Evolutionary conservation across 2,329 filamentous ascomycete genomes (phyloP).

Genomic region (Curvularia sp.): DNA sequence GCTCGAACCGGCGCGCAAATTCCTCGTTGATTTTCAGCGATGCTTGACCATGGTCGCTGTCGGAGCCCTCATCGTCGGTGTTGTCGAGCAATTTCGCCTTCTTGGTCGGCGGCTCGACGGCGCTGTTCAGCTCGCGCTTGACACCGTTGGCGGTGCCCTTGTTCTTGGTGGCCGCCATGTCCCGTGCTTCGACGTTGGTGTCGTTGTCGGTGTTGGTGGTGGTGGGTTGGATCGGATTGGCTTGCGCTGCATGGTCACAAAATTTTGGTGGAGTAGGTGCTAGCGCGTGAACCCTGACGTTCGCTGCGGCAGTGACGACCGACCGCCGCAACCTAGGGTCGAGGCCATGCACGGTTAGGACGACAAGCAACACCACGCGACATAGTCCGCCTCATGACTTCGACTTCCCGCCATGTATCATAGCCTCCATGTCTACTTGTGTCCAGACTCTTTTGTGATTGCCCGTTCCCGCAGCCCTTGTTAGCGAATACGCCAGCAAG

Average conservation of each 20-base stretch:
- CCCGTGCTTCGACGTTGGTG: not conserved
- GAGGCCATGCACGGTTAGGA: conserved; percentile 15
- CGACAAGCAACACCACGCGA: conserved; percentile 16
- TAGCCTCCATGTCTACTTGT: conserved; percentile 30
- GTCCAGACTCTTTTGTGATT: conserved; percentile 13
- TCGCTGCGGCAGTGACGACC: conserved; percentile 28
- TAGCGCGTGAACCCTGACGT: conserved; percentile 35
- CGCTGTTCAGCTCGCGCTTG: conserved; percentile 36
- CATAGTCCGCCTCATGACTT: conserved; percentile 11
- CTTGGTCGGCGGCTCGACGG: conserved; percentile 40
- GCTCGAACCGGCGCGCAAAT: conserved; percentile 86
- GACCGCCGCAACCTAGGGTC: conserved; percentile 24
- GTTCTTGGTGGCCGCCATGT: conserved; percentile 37
- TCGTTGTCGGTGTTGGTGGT: conserved; percentile 2
- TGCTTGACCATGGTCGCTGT: conserved; percentile 35
- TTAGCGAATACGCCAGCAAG: conserved; percentile 5
- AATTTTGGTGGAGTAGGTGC: conserved; percentile 34
- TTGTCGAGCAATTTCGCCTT: conserved; percentile 50
- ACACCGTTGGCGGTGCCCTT: conserved; percentile 34
- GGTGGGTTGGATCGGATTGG: conserved; percentile 4
- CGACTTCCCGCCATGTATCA: conserved; percentile 24
- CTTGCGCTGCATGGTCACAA: conserved; percentile 24
- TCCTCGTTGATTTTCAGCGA: conserved; percentile 85
- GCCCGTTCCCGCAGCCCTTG: conserved; percentile 7
- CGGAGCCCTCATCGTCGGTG: conserved; percentile 42